Evolutionary conservation across 2,329 filamentous ascomycete genomes (phyloP).

Genomic region (Sarocladium kiliense): DNA sequence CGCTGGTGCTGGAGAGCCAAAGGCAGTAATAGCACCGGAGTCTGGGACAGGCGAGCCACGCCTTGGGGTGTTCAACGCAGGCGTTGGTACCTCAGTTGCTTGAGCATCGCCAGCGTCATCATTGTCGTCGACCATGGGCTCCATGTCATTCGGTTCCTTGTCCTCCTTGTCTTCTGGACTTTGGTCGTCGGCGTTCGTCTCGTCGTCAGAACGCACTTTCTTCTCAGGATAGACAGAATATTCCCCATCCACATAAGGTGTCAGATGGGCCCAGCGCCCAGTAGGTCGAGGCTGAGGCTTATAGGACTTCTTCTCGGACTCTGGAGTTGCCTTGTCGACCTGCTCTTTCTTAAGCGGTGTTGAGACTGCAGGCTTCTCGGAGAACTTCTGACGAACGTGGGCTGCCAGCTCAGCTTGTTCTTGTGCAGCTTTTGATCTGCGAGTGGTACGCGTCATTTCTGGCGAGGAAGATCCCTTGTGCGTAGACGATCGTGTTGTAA

Average conservation of each 20-base stretch:
- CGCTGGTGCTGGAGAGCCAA: conserved; percentile 31
- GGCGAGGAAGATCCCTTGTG: conserved; percentile 1
- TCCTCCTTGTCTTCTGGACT: conserved; percentile 26
- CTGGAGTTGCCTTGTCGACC: not conserved
- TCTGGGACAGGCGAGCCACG: conserved; percentile 35
- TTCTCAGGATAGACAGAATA: conserved; percentile 34
- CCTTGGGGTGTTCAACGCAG: conserved; percentile 32
- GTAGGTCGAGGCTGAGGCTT: conserved; percentile 24
- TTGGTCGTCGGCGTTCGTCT: conserved; percentile 23
- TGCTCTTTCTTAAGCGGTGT: conserved; percentile 9
- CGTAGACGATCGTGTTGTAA: conserved; percentile 1
- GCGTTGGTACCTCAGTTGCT: conserved; percentile 28
- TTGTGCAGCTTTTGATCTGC: conserved; percentile 6
- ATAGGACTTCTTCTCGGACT: not conserved
- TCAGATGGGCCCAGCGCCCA: conserved; percentile 33
- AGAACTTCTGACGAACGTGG: not conserved
- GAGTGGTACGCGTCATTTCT: conserved; percentile 4
- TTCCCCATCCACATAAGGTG: conserved; percentile 35
- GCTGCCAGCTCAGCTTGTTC: conserved; percentile 7
- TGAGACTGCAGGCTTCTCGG: not conserved
- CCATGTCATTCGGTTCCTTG: conserved; percentile 14
- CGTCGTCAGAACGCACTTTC: conserved; percentile 23
- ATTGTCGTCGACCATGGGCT: conserved; percentile 22
- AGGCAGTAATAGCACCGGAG: conserved; percentile 28
- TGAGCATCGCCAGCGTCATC: conserved; percentile 24